These are phyloP conservation scores for Agastache rugosa DNA, from an alignment of 257 asterid species.

Conservation along the genomic window DNA sequence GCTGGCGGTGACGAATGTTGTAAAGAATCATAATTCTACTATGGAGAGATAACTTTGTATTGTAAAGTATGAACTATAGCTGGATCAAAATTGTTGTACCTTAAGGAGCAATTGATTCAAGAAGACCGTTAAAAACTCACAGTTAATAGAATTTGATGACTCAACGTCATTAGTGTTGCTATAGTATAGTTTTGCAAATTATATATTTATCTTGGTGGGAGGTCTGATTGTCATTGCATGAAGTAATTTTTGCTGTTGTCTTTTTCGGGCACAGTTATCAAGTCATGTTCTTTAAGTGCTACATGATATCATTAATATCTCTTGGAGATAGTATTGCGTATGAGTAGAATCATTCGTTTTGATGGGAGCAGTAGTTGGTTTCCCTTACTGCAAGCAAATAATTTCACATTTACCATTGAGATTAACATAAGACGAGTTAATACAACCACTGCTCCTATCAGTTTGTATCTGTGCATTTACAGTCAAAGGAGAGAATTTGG, in stretches of 20 bases:
- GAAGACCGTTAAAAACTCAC: constrained; percentile 1
- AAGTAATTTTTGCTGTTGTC: not conserved
- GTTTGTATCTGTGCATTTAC: not conserved
- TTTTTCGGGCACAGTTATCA: constrained; percentile 18
- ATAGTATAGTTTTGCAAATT: not conserved
- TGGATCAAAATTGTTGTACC: not conserved
- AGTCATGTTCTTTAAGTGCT: constrained; percentile 3
- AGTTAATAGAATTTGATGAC: constrained; percentile 1
- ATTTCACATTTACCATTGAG: not conserved
- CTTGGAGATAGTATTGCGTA: constrained; percentile 22
- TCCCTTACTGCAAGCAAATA: constrained; percentile 22
- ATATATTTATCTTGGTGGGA: constrained; percentile 8
- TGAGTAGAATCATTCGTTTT: constrained; percentile 16
- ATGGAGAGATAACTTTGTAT: not conserved
- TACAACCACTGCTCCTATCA: not conserved
- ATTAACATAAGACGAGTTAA: constrained; percentile 8
- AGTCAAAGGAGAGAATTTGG: not conserved
- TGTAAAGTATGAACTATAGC: constrained; percentile 12
- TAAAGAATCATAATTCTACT: not conserved
- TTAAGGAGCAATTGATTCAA: constrained; percentile 5
- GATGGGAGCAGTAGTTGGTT: not conserved
- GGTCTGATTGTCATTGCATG: not conserved
- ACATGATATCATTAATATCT: not conserved
- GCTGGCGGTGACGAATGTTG: not conserved
- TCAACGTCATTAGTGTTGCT: not conserved